Evolutionary conservation across 352 stramenopile genomes (phyloP).

Genomic region (Albugo laibachii): DNA sequence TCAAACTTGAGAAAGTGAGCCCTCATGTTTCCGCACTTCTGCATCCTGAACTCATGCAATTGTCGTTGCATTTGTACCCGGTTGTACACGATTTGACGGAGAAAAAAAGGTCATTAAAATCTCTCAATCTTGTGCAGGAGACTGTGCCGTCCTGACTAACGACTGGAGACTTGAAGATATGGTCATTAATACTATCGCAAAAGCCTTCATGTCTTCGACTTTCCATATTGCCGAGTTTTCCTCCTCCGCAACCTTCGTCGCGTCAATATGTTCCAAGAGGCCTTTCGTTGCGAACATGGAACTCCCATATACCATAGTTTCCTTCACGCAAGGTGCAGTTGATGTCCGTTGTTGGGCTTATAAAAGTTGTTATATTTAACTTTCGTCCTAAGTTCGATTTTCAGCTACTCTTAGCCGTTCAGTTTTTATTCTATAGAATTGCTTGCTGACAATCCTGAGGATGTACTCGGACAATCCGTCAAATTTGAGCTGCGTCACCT

Average conservation of each 20-base stretch:
- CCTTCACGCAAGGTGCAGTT: too few relatives aligned
- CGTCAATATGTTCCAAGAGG: background rate
- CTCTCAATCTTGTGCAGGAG: constrained; percentile 3
- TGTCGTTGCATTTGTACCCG: constrained; percentile 10
- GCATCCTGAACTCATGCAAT: constrained; percentile 6
- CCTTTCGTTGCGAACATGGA: background rate
- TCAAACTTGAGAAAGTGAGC: constrained; percentile 10
- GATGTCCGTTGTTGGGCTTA: too few relatives aligned
- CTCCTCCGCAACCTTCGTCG: constrained; percentile 2
- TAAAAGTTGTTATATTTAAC: too few relatives aligned
- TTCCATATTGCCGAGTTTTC: constrained; percentile 1
- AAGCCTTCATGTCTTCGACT: too few relatives aligned
- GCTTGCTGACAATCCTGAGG: too few relatives aligned
- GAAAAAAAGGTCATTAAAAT: constrained; percentile 7
- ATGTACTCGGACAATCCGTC: too few relatives aligned
- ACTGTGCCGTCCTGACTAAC: constrained; percentile 3
- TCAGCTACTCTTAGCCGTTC: too few relatives aligned
- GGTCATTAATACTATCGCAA: constrained; percentile 1
- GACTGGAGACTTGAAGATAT: too few relatives aligned
- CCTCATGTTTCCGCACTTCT: constrained; percentile 4
- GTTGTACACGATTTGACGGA: constrained; percentile 7
- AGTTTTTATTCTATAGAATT: too few relatives aligned
- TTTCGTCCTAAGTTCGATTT: too few relatives aligned
- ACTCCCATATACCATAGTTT: background rate
- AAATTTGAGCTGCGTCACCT: too few relatives aligned